These are phyloP conservation scores for Selenicereus undatus DNA, from an alignment of 148 eudicot species.

Conservation along the genomic window DNA sequence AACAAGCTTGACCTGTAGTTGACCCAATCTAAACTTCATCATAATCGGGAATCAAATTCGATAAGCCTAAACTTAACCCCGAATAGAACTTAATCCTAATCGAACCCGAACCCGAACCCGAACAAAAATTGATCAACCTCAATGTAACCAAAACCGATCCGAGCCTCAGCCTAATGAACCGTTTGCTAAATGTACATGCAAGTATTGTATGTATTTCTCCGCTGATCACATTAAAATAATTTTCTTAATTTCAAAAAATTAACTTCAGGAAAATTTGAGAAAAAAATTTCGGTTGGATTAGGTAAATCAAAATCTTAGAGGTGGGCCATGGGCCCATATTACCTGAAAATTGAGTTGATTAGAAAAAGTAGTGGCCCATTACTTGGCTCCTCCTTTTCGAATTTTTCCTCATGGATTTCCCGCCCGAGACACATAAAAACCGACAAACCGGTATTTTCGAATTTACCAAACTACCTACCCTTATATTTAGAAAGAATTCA, in stretches of 20 bases:
- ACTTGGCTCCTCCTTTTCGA: neutral
- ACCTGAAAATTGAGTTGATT: neutral
- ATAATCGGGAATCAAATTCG: no score
- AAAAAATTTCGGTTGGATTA: constrained; percentile 1
- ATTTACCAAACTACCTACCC: constrained; percentile 8
- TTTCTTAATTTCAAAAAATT: no score
- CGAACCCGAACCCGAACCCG: no score
- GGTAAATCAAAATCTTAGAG: neutral
- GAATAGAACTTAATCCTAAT: no score
- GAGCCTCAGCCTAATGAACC: no score
- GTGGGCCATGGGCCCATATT: neutral
- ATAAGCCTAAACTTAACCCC: no score
- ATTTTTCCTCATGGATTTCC: constrained; percentile 13
- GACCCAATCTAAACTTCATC: no score
- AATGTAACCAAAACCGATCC: no score
- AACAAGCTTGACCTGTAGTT: no score
- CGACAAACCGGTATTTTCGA: neutral
- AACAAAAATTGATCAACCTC: no score
- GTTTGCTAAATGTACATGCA: no score
- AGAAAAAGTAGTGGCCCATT: neutral
- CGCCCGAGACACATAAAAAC: constrained; percentile 21
- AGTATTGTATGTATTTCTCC: neutral
- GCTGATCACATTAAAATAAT: neutral
- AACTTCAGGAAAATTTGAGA: neutral
- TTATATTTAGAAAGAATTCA: neutral